Base-by-base conservation (phyloP, 2,329 filamentous ascomycete genomes). In the Drechslera avenae region DNA sequence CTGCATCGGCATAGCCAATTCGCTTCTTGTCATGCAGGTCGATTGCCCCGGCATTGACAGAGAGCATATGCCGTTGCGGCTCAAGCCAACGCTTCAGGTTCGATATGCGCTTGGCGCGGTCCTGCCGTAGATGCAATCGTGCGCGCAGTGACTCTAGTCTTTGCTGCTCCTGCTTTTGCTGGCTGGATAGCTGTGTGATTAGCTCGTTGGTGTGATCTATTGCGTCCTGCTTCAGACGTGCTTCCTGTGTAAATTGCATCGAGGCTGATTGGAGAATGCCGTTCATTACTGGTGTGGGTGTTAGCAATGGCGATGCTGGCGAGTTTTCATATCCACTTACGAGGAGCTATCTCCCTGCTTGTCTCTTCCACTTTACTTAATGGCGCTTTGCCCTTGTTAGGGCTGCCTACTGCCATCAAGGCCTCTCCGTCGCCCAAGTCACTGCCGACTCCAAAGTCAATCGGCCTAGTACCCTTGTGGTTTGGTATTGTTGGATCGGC, bases 401-500 rank as follows among this genome's bases (percentile, higher is more conserved):
- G 72, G 35, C 69, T 73, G 45, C 58, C 62, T 23, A 59, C 59
- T 12, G 63, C 57, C 3, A 59, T 60, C 1, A 52, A 37, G 1
- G 47, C 50, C 6, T 64, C 57, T 18, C 46, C 50, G 8, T 67
- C 62, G 32, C 67, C 67, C 56, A 79, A 77, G 42, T 90, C 88
- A 8, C 85, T 84, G 4, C 91, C 91, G 21, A 97, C 90, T 7
- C 93, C 93, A 76, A 99, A 99, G 71, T 97, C 94, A n/a, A 91
- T 81, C 1, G 94, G 92, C 32, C 90, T 83, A 10, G 97, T 81
- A 16, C 93, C 92, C 36, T 92, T 92, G 40, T 91, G 86, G 66
- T 99, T 99, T 5, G 91, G 84, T 66, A 97, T 92, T 45, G 88
- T 86, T n/a, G 91, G 88, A 72, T 97, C 91, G 1, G 94, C 94